These are phyloP conservation scores for Aschersonia sp. DNA, from an alignment of 2,329 filamentous ascomycete genomes.

Conservation along the genomic window DNA sequence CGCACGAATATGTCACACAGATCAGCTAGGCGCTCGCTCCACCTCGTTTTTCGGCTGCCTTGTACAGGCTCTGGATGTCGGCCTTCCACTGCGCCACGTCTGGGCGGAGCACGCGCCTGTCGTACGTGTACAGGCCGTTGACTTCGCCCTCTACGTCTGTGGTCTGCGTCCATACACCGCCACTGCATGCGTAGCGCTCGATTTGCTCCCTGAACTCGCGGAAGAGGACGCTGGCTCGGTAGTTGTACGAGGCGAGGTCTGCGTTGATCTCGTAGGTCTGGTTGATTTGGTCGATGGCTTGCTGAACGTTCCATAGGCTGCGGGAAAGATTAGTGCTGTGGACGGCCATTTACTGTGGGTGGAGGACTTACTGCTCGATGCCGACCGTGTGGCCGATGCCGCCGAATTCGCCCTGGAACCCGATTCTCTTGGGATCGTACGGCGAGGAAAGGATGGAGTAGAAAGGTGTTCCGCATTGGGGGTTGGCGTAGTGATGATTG, in stretches of 20 bases:
- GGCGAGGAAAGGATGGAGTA: slow-evolving; percentile 43
- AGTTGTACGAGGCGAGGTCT: slow-evolving; percentile 48
- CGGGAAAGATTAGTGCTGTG: no score
- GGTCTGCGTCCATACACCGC: slow-evolving; percentile 59
- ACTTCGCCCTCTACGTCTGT: slow-evolving; percentile 64
- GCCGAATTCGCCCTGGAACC: slow-evolving; percentile 58
- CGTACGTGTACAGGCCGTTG: slow-evolving; percentile 57
- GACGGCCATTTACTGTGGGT: not conserved
- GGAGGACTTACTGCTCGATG: slow-evolving; percentile 37
- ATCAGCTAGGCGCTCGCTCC: not conserved
- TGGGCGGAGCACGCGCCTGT: slow-evolving; percentile 44
- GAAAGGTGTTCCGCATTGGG: slow-evolving; percentile 57
- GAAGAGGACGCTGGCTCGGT: slow-evolving; percentile 45
- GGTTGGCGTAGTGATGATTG: slow-evolving; percentile 58
- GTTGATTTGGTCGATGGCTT: slow-evolving; percentile 44
- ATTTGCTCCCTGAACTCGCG: slow-evolving; percentile 48
- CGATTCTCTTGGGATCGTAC: slow-evolving; percentile 45
- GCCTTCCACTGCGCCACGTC: slow-evolving; percentile 42
- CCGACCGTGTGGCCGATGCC: slow-evolving; percentile 53
- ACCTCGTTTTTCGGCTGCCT: slow-evolving; percentile 27
- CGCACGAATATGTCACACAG: not conserved
- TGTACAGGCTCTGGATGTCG: slow-evolving; percentile 46
- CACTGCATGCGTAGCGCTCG: slow-evolving; percentile 46
- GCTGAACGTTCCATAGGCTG: slow-evolving; percentile 49
- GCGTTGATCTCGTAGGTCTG: slow-evolving; percentile 54